Evolutionary conservation across 768 basidiomycete genomes (phyloP), one percentile per base, ranked within the genome.

Genomic region (Russula brevipes): DNA sequence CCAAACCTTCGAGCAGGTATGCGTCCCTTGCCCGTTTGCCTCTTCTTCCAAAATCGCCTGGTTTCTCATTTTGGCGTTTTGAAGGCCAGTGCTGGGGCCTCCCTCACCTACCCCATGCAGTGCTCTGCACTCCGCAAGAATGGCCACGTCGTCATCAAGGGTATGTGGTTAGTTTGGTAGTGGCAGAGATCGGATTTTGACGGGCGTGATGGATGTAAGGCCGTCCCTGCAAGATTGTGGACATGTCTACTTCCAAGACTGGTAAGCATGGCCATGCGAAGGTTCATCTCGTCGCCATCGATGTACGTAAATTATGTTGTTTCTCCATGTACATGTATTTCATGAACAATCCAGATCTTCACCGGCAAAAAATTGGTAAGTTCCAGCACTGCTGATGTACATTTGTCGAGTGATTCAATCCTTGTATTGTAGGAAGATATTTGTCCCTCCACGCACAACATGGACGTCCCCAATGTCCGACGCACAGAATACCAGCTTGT

Each of bases 251-350:
- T 44, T 69, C 68, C 9, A 69, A 67, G 86, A 96, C 94, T 53
- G 95, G 96, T 72, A 98, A 98, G 86, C 96, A 98, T 82, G 96
- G 96, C 72, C 96, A 99, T 81, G 96, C 97, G 77, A 99, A 98
- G 80, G 97, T 98, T 73, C 94, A 98, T 79, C 84, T 99, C 67
- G 85, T 98, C 70, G 97, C 87, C 75, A 91, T 92, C 75, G 97
- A 99, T 79, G 95, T 97, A 74, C 66, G 93, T 85, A 38, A 52
- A 50, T 4, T 52, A 14, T 53, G 6, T 44, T 54, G 55, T 33
- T 54, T 50, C 54, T 46, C 11, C 46, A 19, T 17, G 63, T 24
- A n/a, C 63, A 17, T 45, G 60, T 57, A 59, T 67, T 58, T 72
- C 58, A 64, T 46, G 63, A 53, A 56, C 24, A 45, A 14, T 35